Evolutionary conservation across 2,329 filamentous ascomycete species (phyloP).

Genomic region (Pseudogymnoascus sp.): DNA sequence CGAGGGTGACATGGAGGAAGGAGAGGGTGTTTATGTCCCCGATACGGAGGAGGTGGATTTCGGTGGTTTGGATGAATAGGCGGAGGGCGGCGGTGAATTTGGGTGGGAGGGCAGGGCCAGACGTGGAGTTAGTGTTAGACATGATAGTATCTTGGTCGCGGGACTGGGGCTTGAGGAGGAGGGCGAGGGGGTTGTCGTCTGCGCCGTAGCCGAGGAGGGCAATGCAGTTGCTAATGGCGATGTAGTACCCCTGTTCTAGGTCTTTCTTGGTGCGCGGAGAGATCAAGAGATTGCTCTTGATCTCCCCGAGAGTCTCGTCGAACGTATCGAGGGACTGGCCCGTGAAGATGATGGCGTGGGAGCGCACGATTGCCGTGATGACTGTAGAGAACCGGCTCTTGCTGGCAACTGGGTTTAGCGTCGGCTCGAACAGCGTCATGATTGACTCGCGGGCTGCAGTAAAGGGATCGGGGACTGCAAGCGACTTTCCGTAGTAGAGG

Average conservation of each 20-base stretch:
- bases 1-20: too few species aligned
- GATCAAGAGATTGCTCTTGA: constrained; percentile 49
- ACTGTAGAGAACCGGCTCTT: constrained; percentile 35
- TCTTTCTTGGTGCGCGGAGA: constrained; percentile 36
- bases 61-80: too few species aligned
- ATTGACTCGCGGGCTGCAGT: constrained; percentile 61
- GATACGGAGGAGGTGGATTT: too few species aligned
- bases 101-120: too few species aligned
- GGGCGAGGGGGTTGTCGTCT: too few species aligned
- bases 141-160: too few species aligned
- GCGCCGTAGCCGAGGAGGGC: too few species aligned
- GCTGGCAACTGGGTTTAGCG: constrained; percentile 36
- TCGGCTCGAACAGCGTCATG: constrained; percentile 59
- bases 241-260: constrained; percentile 46
- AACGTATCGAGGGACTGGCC: constrained; percentile 42
- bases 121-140: too few species aligned
- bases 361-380: constrained; percentile 55
- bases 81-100: too few species aligned
- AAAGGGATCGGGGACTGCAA: constrained; percentile 63
- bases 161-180: not conserved
- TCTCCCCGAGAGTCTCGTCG: constrained; percentile 38
- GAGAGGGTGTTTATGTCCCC: too few species aligned
- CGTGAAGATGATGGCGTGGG: constrained; percentile 59
- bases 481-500: constrained; percentile 60
- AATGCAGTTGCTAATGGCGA: constrained; percentile 42